A percentile compares a stretch with the other conserved stretches of the same genome.
Evolutionary conservation across 805 yeast genomes (phyloP).

Genomic region (Candida chilensis): DNA sequence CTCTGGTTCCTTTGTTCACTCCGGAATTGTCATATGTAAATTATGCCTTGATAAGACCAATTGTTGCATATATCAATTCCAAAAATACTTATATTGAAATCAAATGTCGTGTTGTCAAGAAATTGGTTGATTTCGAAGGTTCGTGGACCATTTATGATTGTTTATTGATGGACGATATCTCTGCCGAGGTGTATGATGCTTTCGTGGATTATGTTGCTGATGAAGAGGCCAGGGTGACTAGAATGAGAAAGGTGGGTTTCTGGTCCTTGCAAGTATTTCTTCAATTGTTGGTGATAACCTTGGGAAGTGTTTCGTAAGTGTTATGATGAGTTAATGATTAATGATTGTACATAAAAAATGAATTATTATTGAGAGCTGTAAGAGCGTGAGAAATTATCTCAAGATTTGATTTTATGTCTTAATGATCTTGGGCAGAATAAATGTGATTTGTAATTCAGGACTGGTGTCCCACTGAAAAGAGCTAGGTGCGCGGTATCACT

Average conservation of each 20-base stretch:
- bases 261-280: slow-evolving; percentile 85
- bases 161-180: slow-evolving; percentile 81
- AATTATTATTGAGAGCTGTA: too few relatives aligned
- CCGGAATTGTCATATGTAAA: slow-evolving; percentile 87
- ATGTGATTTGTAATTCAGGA: too few relatives aligned
- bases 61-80: slow-evolving; percentile 91
- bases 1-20: slow-evolving; percentile 80
- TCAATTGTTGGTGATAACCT: slow-evolving; percentile 74
- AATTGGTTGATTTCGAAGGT: slow-evolving; percentile 80
- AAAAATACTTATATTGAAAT: slow-evolving; percentile 85
- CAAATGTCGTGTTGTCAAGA: slow-evolving; percentile 72
- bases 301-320: slow-evolving; percentile 65
- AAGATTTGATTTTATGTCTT: too few relatives aligned
- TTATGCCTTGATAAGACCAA: slow-evolving; percentile 87
- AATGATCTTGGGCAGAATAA: too few relatives aligned
- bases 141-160: slow-evolving; percentile 96
- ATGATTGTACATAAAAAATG: neutral
- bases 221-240: slow-evolving; percentile 62
- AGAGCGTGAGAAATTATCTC: too few relatives aligned
- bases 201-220: slow-evolving; percentile 85
- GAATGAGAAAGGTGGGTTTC: slow-evolving; percentile 81
- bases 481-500: too few relatives aligned
- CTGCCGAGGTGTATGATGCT: slow-evolving; percentile 83
- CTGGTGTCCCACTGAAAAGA: too few relatives aligned
- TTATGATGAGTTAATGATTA: too few relatives aligned